Base-by-base conservation (phyloP, 2,329 filamentous ascomycete species). In the Colletotrichum limetticola region DNA sequence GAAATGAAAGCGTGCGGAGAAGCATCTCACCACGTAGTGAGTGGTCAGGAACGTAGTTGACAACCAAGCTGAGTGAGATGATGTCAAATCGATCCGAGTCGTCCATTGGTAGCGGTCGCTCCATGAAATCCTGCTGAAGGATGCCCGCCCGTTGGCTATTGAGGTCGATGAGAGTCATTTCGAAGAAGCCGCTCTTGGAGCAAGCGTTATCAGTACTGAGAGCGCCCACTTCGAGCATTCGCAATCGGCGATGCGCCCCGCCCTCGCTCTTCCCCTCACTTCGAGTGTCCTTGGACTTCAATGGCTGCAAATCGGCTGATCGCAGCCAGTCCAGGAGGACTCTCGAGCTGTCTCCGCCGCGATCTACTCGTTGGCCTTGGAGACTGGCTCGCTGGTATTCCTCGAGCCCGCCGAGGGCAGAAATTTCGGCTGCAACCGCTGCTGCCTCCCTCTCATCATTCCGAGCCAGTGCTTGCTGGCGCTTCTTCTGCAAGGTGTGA, bases 41-140 rank as follows among this genome's bases (percentile, higher is more conserved):
- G 3, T 95, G 89, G 76, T 95, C 92, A 0, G 96, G 94, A 3
- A 98, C 95, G 79, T 95, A 99, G 82, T 99, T 99, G 75, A 99
- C 87, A 5, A 99, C 97, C 66, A 99, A 85, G 9, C 95, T 98
- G 28, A 99, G 86, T 62, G 95, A 98, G 78, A 99, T 92, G 64
- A 98, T 90, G 80, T 99, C 94, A 80, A 98, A 98, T 26, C 86
- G 86, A 53, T 95, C 91, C 0, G 84, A 81, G 6, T 88, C 85
- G 26, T 87, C 81, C 5, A 79, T 80, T 0, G 96, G 96, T 3
- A 96, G 82, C 0, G 95, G 94, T 30, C 95, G 89, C 76, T 94
- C 85, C 95, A 99, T 98, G 79, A 99, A 98, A 81, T 99, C 95
- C 80, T 98, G 95, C 81, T 97, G 91, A 70, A 91, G 80, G 76